Base-by-base conservation (phyloP, 2,329 filamentous ascomycete species). In the Falciphora oryzae region DNA sequence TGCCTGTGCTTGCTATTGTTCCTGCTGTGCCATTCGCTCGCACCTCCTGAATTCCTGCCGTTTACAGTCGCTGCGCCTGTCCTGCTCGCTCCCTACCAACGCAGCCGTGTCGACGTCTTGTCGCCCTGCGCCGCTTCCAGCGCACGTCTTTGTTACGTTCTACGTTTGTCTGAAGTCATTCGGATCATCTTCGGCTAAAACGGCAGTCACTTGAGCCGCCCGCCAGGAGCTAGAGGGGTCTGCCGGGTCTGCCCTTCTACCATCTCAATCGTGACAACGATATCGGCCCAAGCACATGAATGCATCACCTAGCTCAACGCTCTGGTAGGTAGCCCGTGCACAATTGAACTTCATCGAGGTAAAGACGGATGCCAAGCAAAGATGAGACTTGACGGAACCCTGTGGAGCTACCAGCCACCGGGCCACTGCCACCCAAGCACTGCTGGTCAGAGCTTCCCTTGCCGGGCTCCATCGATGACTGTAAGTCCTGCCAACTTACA, bases 1-100 rank as follows among this genome's bases (percentile, higher is more conserved):
- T 8, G 44, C 18, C 44, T 11, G 44, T 53, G 44, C 60, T 62
- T 62, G 60, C 38, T 50, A 62, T 62, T 62, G 60, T 62, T 62
- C 60, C 32, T 50, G 22, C 18, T 53, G 44, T 53, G 6, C 44
- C 44, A 53, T 53, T 53, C 22, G 44, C 44, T 53, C 44, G 18
- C 22, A 22, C 44, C 44, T n/a, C 44, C 22, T 53, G 44, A 1
- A 53, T 10, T 53, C 44, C 44, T 53, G 44, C 44, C 44, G 2
- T 53, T 53, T 53, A 53, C 44, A 25, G 44, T 8, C 29, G 57
- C 25, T 29, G 57, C 25, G 57, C 57, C 44, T 53, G 8, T 18
- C 53, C 10, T 57, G 44, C 44, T 35, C 32, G 32, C 13, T 35
- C 32, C 32, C 32, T 35, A 35, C 32, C 32, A 35, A 8, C 32